Conservation (phyloP, 1,284 basidiomycete species). For the Grifola frondosa region DNA sequence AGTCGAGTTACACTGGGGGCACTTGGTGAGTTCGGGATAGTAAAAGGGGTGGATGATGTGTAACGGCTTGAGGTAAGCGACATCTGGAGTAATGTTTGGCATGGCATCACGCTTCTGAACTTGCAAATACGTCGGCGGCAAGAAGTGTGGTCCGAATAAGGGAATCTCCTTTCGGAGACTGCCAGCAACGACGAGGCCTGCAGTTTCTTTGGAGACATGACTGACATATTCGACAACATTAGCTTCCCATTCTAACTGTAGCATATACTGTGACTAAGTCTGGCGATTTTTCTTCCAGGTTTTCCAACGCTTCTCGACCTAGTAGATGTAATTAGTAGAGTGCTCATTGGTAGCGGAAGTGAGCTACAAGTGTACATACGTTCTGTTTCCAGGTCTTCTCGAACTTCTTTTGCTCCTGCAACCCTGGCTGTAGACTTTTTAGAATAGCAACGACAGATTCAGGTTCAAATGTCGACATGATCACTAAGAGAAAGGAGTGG, state of each 20-base stretch:
- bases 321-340: too few species aligned
- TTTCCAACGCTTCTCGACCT: neutral
- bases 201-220: too few species aligned
- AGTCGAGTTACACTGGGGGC: slow-evolving; percentile 12
- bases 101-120: neutral
- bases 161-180: too few species aligned
- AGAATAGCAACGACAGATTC: neutral
- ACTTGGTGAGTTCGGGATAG: slow-evolving; percentile 12
- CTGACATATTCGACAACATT: slow-evolving; percentile 9
- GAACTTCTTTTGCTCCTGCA: neutral
- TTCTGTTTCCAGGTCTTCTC: too few species aligned
- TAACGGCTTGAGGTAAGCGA: slow-evolving; percentile 15
- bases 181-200: too few species aligned
- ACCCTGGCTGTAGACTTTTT: neutral
- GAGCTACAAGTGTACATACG: too few species aligned
- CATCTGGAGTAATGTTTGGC: slow-evolving; percentile 1
- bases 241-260: slow-evolving; percentile 7
- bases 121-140: neutral
- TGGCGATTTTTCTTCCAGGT: neutral
- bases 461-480: neutral
- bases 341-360: too few species aligned
- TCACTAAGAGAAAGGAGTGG: too few species aligned
- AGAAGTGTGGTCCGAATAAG: neutral
- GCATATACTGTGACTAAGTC: neutral
- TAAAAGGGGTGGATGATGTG: slow-evolving; percentile 20